Evolutionary conservation across 148 eudicot genomes (phyloP).

Genomic region (Arbutus unedo): DNA sequence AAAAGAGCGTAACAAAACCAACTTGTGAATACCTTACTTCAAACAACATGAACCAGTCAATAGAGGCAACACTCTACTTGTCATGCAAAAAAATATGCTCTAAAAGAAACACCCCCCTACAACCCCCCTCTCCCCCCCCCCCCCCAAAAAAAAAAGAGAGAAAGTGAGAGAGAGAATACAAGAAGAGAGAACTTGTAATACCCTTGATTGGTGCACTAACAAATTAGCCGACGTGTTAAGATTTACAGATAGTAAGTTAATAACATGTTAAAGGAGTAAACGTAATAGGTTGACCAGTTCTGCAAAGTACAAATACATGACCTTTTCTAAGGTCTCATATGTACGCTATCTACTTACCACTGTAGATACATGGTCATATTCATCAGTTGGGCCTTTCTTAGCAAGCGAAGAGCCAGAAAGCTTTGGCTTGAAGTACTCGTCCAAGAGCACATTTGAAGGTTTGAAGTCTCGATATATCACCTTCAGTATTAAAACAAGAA

Average conservation of each 20-base stretch:
- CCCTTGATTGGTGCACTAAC: not conserved
- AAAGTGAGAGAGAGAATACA: not conserved
- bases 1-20: no score
- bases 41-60: not conserved
- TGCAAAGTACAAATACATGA: not conserved
- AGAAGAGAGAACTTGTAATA: not conserved
- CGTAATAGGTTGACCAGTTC: not conserved
- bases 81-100: not conserved
- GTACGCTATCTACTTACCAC: conserved; percentile 42
- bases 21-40: no score
- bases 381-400: conserved; percentile 66
- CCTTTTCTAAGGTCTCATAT: not conserved
- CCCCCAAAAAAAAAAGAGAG: not conserved
- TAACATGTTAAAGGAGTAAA: not conserved
- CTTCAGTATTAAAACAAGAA: conserved; percentile 29
- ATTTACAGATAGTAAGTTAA: not conserved
- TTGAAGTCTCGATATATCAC: conserved; percentile 78
- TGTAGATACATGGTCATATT: conserved; percentile 62
- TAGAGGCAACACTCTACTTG: not conserved
- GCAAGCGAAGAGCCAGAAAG: conserved; percentile 79
- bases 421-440: conserved; percentile 57
- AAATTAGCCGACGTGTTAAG: not conserved
- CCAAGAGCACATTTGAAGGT: conserved; percentile 68
- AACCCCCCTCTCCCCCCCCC: no score
- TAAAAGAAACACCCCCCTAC: not conserved